Conservation (phyloP, 805 yeast species). For the Trichomonascus vanleenenianus region DNA sequence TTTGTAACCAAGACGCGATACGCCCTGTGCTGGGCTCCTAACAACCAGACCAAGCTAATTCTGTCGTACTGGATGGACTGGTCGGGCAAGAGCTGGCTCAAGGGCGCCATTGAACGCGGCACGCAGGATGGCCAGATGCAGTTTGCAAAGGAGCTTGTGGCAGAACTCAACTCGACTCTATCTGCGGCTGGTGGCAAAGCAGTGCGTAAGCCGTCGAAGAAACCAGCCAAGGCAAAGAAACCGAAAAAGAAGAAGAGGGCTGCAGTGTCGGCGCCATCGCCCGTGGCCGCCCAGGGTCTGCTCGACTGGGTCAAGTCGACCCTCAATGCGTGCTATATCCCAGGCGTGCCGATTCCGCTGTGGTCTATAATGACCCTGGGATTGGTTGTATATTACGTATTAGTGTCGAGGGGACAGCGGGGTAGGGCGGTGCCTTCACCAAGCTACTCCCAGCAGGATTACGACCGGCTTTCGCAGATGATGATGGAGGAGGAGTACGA, state of each 20-base stretch:
- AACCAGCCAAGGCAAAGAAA: slow-evolving; percentile 7
- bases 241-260: not conserved
- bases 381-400: slow-evolving; percentile 4
- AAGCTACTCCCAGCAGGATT: not conserved
- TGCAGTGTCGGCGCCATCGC: not conserved
- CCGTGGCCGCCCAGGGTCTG: not conserved
- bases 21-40: slow-evolving; percentile 64
- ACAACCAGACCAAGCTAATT: slow-evolving; percentile 50
- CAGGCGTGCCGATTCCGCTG: slow-evolving; percentile 9
- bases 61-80: slow-evolving; percentile 77
- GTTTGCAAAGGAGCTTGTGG: slow-evolving; percentile 45
- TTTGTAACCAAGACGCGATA: slow-evolving; percentile 71
- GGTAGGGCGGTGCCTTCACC: too few species aligned
- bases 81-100: slow-evolving; percentile 91
- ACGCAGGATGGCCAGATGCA: slow-evolving; percentile 71
- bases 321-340: slow-evolving; percentile 4
- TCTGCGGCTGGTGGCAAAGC: slow-evolving; percentile 4
- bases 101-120: slow-evolving; percentile 79
- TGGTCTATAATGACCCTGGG: slow-evolving; percentile 8
- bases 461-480: slow-evolving; percentile 10
- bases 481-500: slow-evolving; percentile 45
- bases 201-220: slow-evolving; percentile 11
- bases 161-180: slow-evolving; percentile 8
- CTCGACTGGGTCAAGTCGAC: not conserved
- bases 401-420: too few species aligned